Evolutionary conservation across 768 basidiomycete genomes (phyloP).

Genomic region (Phaeolepiota aurea): DNA sequence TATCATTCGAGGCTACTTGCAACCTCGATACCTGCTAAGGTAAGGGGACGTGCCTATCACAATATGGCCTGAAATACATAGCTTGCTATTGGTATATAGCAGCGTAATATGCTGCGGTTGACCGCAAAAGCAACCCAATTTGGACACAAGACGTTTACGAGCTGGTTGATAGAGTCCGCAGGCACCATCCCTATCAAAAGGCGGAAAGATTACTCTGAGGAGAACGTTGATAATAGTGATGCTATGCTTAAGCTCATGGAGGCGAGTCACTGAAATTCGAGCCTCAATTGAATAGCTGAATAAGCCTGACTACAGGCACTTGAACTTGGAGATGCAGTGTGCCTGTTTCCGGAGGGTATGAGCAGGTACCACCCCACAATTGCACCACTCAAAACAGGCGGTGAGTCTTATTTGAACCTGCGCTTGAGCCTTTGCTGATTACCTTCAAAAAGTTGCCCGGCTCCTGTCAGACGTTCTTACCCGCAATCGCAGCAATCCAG

Average conservation of each 20-base stretch:
- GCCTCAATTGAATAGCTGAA: conserved; percentile 1
- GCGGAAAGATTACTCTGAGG: conserved; percentile 57
- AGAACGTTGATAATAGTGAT: conserved; percentile 52
- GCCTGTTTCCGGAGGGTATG: conserved; percentile 82
- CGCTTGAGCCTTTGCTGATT: conserved; percentile 1
- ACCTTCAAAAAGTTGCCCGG: conserved; percentile 50
- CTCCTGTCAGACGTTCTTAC: conserved; percentile 73
- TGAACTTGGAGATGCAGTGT: conserved; percentile 70
- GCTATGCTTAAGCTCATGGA: conserved; percentile 64
- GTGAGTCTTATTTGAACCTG: conserved; percentile 24
- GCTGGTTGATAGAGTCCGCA: conserved; percentile 84
- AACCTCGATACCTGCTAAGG: conserved; percentile 64
- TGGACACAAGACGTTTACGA: conserved; percentile 74
- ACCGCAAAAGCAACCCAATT: conserved; percentile 89
- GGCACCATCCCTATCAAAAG: conserved; percentile 82
- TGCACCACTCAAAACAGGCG: conserved; percentile 82
- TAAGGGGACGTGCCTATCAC: conserved; percentile 16
- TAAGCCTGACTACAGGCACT: conserved; percentile 42
- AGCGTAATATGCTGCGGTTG: conserved; percentile 71
- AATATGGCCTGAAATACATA: neutral
- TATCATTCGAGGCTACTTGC: conserved; percentile 51
- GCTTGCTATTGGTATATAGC: conserved; percentile 25
- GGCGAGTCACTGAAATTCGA: conserved; percentile 24
- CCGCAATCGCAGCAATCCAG: conserved; percentile 54
- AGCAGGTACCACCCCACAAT: conserved; percentile 84